Percentiles rank a stretch among this genome's conserved stretches.
These are phyloP conservation scores for Toxicodendron radicans DNA, from an alignment of 345 rosid species.

Conservation along the genomic window DNA sequence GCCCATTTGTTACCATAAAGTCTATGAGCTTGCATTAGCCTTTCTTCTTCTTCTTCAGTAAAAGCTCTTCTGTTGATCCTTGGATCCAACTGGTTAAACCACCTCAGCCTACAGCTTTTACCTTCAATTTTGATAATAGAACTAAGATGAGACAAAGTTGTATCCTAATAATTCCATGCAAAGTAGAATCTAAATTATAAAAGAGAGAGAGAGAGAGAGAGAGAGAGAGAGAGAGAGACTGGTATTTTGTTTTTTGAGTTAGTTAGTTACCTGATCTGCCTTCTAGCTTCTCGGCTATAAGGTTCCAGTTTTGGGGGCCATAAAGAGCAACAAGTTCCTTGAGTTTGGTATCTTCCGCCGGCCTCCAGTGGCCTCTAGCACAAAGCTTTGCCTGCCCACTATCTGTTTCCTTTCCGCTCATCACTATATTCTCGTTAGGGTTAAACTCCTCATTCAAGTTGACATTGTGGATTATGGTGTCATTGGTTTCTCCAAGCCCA, in stretches of 20 bases:
- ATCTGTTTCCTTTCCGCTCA: constrained; percentile 44
- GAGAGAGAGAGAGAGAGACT: neutral
- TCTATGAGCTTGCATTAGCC: constrained; percentile 90
- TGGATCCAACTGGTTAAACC: constrained; percentile 98
- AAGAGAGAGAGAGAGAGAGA: neutral
- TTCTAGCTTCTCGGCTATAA: constrained; percentile 86
- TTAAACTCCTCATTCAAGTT: constrained; percentile 31
- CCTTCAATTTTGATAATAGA: constrained; percentile 37
- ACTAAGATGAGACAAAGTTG: neutral
- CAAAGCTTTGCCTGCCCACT: constrained; percentile 76
- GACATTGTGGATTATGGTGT: constrained; percentile 26
- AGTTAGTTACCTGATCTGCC: constrained; percentile 84
- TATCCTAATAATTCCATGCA: too few species aligned
- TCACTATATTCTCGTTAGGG: constrained; percentile 19
- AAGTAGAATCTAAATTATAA: too few species aligned
- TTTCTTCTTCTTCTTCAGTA: constrained; percentile 94
- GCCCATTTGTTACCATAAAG: constrained; percentile 99
- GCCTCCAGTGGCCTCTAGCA: constrained; percentile 97
- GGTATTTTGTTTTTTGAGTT: neutral
- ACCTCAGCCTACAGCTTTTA: constrained; percentile 91
- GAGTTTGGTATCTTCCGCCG: constrained; percentile 89
- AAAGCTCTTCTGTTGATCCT: constrained; percentile 89
- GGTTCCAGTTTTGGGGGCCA: constrained; percentile 99
- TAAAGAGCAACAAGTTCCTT: constrained; percentile 87
- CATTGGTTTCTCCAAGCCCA: constrained; percentile 27